Evolutionary conservation across 2,329 filamentous ascomycete species (phyloP), one percentile per base, ranked within the genome.

Genomic region (Ophioceras dolichostomum): DNA sequence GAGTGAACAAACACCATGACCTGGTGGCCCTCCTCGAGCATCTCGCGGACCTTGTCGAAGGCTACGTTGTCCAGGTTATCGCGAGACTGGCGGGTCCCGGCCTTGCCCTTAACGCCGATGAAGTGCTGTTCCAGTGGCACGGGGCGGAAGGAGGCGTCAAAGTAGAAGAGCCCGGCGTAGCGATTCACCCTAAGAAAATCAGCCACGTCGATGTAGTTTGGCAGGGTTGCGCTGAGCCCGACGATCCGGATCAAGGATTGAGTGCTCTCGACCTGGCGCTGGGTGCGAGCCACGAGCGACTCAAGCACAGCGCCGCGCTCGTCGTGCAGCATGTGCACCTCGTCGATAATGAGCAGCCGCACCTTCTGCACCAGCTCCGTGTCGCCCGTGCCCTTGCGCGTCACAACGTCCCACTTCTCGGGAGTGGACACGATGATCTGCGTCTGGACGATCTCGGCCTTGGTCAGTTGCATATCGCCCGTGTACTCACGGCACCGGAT

Each of bases 1-100:
- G 89, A 95, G 56, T 98, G 93, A 10, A 98, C 93, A 57, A 99
- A 98, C 0, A 99, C 89, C 93, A 99, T 98, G 46, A 98, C 74
- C 56, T 98, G 91, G 51, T 99, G 91, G n/a, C 84, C 88, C 41
- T 70, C 67, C 52, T 87, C 76, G 3, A 98, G 68, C 88, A 98
- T 95, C 37, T 91, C 83, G 47, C 79, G 81, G 33, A 95, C 87
- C 55, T 99, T 99, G 47, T 96, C 88, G 53, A 93, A 98, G 0
- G 86, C 78, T 3, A 86, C 79, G 18, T 70, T 70, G 48, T 98
- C 91, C 20, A 98, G 65, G 46, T 96, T 96, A 27, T 95, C 89
- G 40, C 83, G 79, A 8, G 84, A 88, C 41, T 79, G 74, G 53
- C 81, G 91, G 18, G 76, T 76, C 4, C 84, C 83, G 0, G 86